Percentiles rank a stretch among this genome's conserved stretches.
Evolutionary conservation across 495 filamentous ascomycete species (phyloP).

Genomic region (Cercophora samala): DNA sequence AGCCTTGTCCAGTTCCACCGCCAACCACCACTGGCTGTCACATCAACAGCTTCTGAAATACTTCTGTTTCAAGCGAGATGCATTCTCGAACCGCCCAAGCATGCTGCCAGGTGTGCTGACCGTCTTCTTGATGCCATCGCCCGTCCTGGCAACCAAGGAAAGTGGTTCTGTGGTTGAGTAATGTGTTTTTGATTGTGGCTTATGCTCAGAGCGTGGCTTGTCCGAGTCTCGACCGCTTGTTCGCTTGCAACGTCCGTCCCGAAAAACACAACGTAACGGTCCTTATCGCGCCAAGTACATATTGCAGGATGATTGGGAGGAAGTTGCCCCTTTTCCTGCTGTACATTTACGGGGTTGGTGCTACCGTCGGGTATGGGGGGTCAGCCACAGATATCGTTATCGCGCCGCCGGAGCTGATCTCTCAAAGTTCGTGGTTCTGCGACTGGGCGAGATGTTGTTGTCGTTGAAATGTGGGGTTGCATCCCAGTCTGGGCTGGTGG

Average conservation of each 20-base stretch:
- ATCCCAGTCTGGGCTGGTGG: background rate
- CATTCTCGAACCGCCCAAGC: slow-evolving; percentile 9
- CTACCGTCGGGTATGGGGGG: background rate
- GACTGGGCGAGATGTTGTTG: background rate
- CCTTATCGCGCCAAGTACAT: slow-evolving; percentile 4
- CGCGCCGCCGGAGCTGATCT: background rate
- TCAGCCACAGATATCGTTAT: background rate
- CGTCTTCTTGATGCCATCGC: slow-evolving; percentile 1
- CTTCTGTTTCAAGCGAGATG: slow-evolving; percentile 17
- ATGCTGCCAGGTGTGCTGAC: slow-evolving; percentile 5
- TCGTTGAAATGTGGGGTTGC: slow-evolving; percentile 13
- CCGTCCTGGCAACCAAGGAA: slow-evolving; percentile 3
- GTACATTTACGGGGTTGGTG: background rate
- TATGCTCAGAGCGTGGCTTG: background rate
- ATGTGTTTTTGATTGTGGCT: slow-evolving; percentile 5
- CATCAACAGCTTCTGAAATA: background rate
- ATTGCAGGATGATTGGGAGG: background rate
- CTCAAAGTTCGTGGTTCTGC: slow-evolving; percentile 4
- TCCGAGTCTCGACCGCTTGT: background rate
- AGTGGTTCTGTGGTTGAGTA: slow-evolving; percentile 5
- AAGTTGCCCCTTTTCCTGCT: background rate
- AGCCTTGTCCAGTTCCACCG: background rate
- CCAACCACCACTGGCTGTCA: background rate
- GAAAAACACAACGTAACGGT: background rate
- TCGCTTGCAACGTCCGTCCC: background rate